Percentiles rank a stretch among this genome's conserved stretches.
Evolutionary conservation across 208 protist genomes (phyloP).

Genomic region (Porcisia hertigi): DNA sequence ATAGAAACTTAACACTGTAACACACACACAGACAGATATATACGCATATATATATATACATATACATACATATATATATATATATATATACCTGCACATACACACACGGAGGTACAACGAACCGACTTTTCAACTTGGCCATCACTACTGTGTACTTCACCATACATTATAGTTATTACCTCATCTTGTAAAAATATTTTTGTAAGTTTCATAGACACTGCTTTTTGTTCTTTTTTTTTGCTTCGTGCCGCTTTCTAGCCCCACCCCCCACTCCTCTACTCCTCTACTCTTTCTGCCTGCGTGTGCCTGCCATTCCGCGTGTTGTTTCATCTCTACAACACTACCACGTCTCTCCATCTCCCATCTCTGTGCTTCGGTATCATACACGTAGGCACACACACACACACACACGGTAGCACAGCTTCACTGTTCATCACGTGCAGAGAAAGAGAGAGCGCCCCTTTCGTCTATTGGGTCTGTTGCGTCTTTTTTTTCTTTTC

Average conservation of each 20-base stretch:
- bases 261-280: not conserved
- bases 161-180: not conserved
- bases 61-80: not conserved
- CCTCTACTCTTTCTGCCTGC: not conserved
- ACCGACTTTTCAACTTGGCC: not conserved
- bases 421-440: not conserved
- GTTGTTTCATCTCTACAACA: not conserved
- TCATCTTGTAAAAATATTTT: not conserved
- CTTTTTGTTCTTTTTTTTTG: conserved; percentile 2
- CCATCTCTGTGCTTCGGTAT: not conserved
- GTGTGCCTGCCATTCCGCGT: not conserved
- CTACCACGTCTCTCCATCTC: conserved; percentile 6
- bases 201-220: conserved; percentile 13
- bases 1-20: too few species aligned
- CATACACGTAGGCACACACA: not conserved
- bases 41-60: too few species aligned
- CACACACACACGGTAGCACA: not conserved
- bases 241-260: conserved; percentile 4
- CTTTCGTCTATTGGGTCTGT: too few species aligned
- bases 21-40: not conserved
- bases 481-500: too few species aligned
- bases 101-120: not conserved
- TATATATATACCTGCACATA: not conserved
- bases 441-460: not conserved
- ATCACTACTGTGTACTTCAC: not conserved